These are phyloP conservation scores for Coprinopsis cinerea DNA, from an alignment of 768 basidiomycete species.

Conservation along the genomic window DNA sequence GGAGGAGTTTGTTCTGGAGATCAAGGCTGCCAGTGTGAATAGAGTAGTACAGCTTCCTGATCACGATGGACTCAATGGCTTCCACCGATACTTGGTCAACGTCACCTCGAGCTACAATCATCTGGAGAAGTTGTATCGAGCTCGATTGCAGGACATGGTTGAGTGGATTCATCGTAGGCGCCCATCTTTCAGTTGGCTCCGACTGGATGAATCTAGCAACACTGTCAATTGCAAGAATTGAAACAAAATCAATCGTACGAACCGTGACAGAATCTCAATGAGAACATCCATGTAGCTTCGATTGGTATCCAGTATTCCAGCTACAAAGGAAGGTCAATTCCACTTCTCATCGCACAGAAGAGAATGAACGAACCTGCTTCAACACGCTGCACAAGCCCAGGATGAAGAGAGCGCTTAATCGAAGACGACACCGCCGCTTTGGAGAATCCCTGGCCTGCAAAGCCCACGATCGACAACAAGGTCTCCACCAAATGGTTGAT, in stretches of 20 bases:
- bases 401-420: constrained; percentile 60
- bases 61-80: constrained; percentile 61
- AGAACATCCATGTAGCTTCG: constrained; percentile 74
- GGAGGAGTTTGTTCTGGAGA: constrained; percentile 89
- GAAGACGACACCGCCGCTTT: constrained; percentile 63
- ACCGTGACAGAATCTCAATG: constrained; percentile 71
- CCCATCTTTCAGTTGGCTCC: constrained; percentile 53
- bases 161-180: constrained; percentile 48
- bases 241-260: constrained; percentile 15
- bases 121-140: constrained; percentile 77
- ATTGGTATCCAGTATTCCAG: constrained; percentile 40
- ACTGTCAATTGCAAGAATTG: constrained; percentile 7
- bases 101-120: constrained; percentile 78
- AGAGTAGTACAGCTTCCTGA: constrained; percentile 69
- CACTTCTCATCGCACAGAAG: constrained; percentile 5
- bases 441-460: constrained; percentile 86
- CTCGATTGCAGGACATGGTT: constrained; percentile 68
- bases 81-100: constrained; percentile 54
- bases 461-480: constrained; percentile 69
- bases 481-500: constrained; percentile 71
- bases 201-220: constrained; percentile 63
- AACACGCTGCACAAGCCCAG: constrained; percentile 55
- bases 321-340: constrained; percentile 17
- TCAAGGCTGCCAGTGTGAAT: constrained; percentile 69
- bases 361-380: constrained; percentile 42